A percentile compares a stretch with the other conserved stretches of the same genome.
These are phyloP conservation scores for Hyphodiscus sp. DNA, from an alignment of 2,329 filamentous ascomycete species.

Conservation along the genomic window DNA sequence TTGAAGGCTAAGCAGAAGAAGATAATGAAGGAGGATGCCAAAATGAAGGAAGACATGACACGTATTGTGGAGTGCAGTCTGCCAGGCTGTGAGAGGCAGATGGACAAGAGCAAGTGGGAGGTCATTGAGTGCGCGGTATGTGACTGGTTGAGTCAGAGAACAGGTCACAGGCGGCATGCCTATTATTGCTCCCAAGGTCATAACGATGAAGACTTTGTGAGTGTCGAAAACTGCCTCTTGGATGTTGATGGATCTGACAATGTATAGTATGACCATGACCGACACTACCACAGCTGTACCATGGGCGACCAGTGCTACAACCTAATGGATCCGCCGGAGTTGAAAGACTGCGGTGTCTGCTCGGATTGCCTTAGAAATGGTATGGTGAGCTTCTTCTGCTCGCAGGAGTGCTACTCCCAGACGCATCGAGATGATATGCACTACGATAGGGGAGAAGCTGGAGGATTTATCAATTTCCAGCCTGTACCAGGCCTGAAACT, in stretches of 20 bases:
- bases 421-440: constrained; percentile 1
- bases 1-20: constrained; percentile 24
- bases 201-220: constrained; percentile 11
- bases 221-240: not conserved
- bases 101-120: constrained; percentile 16
- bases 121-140: constrained; percentile 25
- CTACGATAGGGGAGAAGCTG: not conserved
- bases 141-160: constrained; percentile 23
- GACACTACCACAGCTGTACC: not conserved
- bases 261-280: constrained; percentile 1
- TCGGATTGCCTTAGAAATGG: not conserved
- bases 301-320: constrained; percentile 1
- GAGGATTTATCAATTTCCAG: not conserved
- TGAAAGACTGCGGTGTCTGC: not conserved
- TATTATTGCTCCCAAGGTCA: constrained; percentile 26
- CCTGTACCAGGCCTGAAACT: not conserved
- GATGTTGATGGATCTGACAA: not conserved
- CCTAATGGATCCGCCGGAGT: not conserved
- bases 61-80: constrained; percentile 17
- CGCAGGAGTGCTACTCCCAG: not conserved
- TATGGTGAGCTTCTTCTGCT: constrained; percentile 3
- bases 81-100: constrained; percentile 17
- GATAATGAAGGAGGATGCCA: constrained; percentile 17
- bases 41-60: constrained; percentile 9
- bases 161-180: constrained; percentile 8